Conservation (phyloP, 148 eudicot species). For the Spergularia marina region DNA sequence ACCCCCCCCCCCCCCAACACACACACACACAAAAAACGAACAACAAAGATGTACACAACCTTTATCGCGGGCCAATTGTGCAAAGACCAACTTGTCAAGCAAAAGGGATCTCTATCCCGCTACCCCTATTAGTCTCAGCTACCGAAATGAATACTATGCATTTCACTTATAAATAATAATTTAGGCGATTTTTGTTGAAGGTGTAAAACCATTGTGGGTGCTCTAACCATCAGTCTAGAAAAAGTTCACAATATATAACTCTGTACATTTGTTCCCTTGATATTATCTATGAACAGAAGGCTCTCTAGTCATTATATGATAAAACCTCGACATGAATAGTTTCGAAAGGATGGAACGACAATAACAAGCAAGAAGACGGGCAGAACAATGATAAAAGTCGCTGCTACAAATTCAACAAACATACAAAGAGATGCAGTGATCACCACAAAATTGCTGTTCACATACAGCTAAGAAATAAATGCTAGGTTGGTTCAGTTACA, state of each 20-base stretch:
- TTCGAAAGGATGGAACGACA: background rate
- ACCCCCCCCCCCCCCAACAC: background rate
- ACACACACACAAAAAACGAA: background rate
- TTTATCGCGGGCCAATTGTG: no score
- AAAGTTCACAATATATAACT: background rate
- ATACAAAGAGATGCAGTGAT: constrained; percentile 1
- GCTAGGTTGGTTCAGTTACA: constrained; percentile 15
- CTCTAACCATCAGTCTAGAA: no score
- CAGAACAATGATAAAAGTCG: background rate
- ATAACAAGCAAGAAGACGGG: background rate
- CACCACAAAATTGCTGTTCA: constrained; percentile 16
- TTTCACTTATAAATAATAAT: background rate
- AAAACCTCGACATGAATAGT: constrained; percentile 5
- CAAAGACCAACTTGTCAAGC: no score
- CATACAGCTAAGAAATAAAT: constrained; percentile 15
- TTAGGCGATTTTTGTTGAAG: background rate
- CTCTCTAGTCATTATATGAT: background rate
- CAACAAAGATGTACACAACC: background rate
- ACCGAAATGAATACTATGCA: background rate
- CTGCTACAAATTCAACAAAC: background rate
- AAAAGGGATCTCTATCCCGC: no score
- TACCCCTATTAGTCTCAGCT: background rate
- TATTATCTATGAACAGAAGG: no score
- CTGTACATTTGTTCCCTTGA: no score
- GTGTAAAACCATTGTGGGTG: no score